Evolutionary conservation across 306 rosid genomes (phyloP).

Genomic region (Vigna mungo): DNA sequence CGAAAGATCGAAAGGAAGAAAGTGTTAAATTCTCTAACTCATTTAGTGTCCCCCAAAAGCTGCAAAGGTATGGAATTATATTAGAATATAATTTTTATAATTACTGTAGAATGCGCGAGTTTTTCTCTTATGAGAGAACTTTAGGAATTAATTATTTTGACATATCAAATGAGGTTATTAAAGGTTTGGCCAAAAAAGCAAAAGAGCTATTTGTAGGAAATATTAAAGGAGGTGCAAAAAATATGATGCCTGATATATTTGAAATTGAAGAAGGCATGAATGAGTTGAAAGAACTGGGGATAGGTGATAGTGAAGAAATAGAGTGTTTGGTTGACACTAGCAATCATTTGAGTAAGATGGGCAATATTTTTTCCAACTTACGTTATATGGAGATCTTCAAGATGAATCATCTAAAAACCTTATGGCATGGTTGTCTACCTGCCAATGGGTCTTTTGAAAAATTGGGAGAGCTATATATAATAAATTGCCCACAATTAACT

Average conservation of each 20-base stretch:
- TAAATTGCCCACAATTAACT: neutral
- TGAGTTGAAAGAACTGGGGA: neutral
- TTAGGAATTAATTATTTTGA: neutral
- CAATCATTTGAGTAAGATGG: neutral
- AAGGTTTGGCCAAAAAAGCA: neutral
- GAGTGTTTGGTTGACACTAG: constrained; percentile 4
- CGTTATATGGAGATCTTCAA: neutral
- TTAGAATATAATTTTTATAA: too few species aligned
- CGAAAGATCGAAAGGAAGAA: too few species aligned
- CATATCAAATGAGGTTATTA: neutral
- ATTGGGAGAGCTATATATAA: neutral
- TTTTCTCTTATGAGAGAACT: neutral
- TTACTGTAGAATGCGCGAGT: too few species aligned
- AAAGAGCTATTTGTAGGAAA: neutral
- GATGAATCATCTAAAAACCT: neutral
- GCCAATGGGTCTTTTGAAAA: neutral
- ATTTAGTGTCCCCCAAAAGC: neutral
- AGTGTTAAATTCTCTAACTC: neutral
- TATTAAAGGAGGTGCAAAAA: neutral
- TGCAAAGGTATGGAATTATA: neutral
- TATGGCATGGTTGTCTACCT: neutral
- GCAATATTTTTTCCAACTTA: constrained; percentile 29
- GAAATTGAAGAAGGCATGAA: neutral
- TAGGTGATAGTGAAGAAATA: neutral
- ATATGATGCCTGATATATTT: constrained; percentile 8